These are phyloP conservation scores for Linnemannia elongata DNA, from an alignment of 192 early-diverging fungal species.

Conservation along the genomic window DNA sequence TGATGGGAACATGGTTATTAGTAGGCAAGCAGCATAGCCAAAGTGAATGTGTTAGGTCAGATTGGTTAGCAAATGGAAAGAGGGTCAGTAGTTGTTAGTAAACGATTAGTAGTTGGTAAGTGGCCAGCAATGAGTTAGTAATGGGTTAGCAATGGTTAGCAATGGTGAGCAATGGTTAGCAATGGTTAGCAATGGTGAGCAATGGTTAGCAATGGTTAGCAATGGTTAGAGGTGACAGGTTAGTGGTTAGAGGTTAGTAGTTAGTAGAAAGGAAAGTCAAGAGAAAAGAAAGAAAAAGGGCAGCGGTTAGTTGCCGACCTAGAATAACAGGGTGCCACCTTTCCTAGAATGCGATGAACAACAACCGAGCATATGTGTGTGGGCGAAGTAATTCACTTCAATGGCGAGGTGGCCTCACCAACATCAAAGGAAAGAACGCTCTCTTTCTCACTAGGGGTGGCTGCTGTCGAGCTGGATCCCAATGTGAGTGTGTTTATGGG, in stretches of 20 bases:
- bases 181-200: background rate
- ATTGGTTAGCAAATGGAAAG: background rate
- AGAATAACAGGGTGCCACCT: background rate
- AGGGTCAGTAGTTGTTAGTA: background rate
- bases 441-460: background rate
- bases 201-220: background rate
- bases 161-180: no score
- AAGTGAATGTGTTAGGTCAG: background rate
- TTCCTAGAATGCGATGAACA: background rate
- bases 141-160: no score
- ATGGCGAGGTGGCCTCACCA: slow-evolving; percentile 1
- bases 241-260: background rate
- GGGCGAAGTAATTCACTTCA: no score
- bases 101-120: background rate
- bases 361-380: background rate
- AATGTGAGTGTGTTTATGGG: background rate
- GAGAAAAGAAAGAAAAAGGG: background rate
- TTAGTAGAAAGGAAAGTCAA: background rate
- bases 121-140: background rate
- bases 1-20: slow-evolving; percentile 15
- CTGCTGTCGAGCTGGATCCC: background rate
- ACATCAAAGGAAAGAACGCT: background rate
- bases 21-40: background rate
- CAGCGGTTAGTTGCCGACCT: slow-evolving; percentile 5
- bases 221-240: background rate